Conservation (phyloP, 169 alveolate species). For the Plasmodium gonderi region DNA sequence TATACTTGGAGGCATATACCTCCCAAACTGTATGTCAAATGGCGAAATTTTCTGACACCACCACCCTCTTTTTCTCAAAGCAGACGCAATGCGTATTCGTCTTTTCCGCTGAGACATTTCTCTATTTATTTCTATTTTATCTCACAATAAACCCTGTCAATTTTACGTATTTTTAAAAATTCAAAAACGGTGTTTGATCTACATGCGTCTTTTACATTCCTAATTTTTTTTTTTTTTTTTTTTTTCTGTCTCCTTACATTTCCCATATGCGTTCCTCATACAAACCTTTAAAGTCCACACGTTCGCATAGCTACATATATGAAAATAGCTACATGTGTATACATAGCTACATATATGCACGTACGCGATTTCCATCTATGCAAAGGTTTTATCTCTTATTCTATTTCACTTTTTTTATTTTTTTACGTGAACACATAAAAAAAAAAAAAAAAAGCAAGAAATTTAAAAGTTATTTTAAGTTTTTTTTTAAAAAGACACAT, state of each 20-base stretch:
- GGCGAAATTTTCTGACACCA: too few species aligned
- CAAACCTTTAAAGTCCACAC: too few species aligned
- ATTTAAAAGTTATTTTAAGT: neutral
- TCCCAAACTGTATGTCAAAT: too few species aligned
- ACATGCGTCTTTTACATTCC: too few species aligned
- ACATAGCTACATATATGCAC: neutral
- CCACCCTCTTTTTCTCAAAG: too few species aligned
- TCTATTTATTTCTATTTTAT: neutral
- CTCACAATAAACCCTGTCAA: neutral
- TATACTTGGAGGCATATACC: neutral
- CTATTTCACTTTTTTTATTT: neutral
- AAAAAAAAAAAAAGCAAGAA: neutral
- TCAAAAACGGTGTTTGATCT: neutral
- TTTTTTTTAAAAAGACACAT: neutral
- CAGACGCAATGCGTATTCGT: too few species aligned
- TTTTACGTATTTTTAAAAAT: neutral
- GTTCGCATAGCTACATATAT: too few species aligned
- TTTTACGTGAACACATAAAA: conserved; percentile 1
- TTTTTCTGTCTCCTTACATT: too few species aligned
- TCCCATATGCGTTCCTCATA: too few species aligned
- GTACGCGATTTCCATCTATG: neutral
- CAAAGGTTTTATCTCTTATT: neutral
- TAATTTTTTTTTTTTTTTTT: too few species aligned
- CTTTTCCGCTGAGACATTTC: too few species aligned
- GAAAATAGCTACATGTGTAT: too few species aligned